These are phyloP conservation scores for Tilletia setariae DNA, from an alignment of 1,284 basidiomycete genomes.

Conservation along the genomic window DNA sequence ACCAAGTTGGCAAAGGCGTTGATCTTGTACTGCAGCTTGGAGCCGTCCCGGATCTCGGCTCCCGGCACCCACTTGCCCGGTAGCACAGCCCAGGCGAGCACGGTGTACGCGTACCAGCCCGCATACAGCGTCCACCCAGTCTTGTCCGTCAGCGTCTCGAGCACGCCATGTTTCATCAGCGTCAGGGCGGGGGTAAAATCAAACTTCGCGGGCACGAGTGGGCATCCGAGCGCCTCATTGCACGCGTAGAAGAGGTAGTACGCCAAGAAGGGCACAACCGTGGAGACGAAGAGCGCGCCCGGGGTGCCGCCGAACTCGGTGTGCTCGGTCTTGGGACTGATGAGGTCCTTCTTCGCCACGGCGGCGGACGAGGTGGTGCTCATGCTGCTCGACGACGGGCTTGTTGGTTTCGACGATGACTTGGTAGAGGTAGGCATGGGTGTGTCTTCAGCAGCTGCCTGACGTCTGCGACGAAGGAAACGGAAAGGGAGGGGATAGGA, in stretches of 20 bases:
- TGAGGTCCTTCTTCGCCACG: conserved; percentile 26
- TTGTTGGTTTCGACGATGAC: background rate
- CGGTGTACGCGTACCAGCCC: conserved; percentile 84
- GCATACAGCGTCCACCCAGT: conserved; percentile 74
- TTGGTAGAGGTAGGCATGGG: background rate
- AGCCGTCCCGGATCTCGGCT: conserved; percentile 72
- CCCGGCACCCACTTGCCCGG: conserved; percentile 86
- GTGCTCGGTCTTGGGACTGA: conserved; percentile 59
- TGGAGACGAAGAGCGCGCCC: conserved; percentile 71
- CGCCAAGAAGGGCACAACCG: conserved; percentile 69
- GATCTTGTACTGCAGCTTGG: conserved; percentile 78
- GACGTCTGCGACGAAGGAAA: background rate
- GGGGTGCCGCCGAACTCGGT: conserved; percentile 84
- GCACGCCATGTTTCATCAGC: conserved; percentile 28
- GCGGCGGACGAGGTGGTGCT: conserved; percentile 4
- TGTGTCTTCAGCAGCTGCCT: background rate
- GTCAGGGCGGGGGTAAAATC: conserved; percentile 28
- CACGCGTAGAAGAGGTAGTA: conserved; percentile 83
- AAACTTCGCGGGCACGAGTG: conserved; percentile 31
- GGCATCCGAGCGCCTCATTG: conserved; percentile 62
- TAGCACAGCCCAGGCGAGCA: conserved; percentile 75
- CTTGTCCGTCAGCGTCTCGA: conserved; percentile 67
- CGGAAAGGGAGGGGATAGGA: no score
- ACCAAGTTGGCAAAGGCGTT: conserved; percentile 89
- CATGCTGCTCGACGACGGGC: no score